phyloP scores from a whole-genome alignment of 2,329 filamentous ascomycete genomes.

The Monosporascus sp. region DNA sequence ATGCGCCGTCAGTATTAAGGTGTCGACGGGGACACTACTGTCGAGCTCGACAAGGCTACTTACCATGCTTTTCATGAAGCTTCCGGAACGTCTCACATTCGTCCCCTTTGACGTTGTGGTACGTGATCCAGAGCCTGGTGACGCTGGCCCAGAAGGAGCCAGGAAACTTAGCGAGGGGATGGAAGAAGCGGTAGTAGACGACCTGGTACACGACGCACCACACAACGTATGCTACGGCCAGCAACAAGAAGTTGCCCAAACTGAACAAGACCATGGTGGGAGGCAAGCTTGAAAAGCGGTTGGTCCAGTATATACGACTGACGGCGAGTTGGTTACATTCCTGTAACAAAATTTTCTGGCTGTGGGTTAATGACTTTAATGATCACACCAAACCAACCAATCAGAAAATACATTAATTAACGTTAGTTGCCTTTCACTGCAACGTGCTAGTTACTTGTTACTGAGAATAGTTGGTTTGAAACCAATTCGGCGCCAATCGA shows the following conservation, averaged over 20 bases:
- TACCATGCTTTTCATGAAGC: slow-evolving; percentile 45
- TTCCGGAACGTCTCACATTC: slow-evolving; percentile 37
- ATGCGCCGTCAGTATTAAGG: background rate
- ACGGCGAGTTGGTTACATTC: too few species aligned
- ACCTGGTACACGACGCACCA: slow-evolving; percentile 38
- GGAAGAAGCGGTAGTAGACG: slow-evolving; percentile 46
- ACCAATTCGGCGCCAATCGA: too few species aligned
- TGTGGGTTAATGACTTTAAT: too few species aligned
- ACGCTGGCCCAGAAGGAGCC: slow-evolving; percentile 51
- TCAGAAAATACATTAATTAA: too few species aligned
- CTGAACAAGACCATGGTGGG: slow-evolving; percentile 13
- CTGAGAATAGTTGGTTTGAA: too few species aligned
- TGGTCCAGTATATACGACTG: too few species aligned
- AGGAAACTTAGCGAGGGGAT: slow-evolving; percentile 47
- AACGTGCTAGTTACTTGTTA: too few species aligned
- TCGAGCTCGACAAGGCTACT: background rate
- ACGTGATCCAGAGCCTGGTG: slow-evolving; percentile 50
- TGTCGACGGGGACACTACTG: too few species aligned
- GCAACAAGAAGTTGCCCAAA: slow-evolving; percentile 27
- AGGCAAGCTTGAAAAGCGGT: too few species aligned
- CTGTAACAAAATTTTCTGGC: too few species aligned
- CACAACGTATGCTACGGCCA: slow-evolving; percentile 28
- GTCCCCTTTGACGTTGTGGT: slow-evolving; percentile 43
- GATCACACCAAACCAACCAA: too few species aligned
- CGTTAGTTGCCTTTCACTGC: too few species aligned